Percentiles rank a stretch among this genome's conserved stretches.
Evolutionary conservation across 768 basidiomycete genomes (phyloP).

Genomic region (Collybia nuda): DNA sequence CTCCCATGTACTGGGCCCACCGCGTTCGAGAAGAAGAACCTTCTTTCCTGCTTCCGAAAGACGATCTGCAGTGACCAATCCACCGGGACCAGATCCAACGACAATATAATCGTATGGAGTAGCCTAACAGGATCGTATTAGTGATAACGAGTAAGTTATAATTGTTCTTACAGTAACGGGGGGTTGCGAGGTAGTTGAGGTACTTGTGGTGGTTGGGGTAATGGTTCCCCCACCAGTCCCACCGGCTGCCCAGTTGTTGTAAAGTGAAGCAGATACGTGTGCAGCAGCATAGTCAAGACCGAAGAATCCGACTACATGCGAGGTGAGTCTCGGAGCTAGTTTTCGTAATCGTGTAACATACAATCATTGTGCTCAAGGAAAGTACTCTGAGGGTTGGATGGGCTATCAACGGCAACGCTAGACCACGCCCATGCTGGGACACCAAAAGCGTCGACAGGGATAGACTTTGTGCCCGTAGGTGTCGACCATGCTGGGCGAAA

Average conservation of each 20-base stretch:
- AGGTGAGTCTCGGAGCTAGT: background rate
- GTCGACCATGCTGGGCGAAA: slow-evolving; percentile 40
- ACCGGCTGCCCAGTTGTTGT: slow-evolving; percentile 50
- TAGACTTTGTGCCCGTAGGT: slow-evolving; percentile 33
- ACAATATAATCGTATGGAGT: slow-evolving; percentile 54
- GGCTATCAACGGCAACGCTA: slow-evolving; percentile 40
- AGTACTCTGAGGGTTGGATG: slow-evolving; percentile 49
- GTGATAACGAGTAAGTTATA: background rate
- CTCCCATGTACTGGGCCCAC: slow-evolving; percentile 57
- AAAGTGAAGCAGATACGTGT: slow-evolving; percentile 43
- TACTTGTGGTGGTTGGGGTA: slow-evolving; percentile 30
- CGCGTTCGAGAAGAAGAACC: slow-evolving; percentile 61
- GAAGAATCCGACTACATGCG: slow-evolving; percentile 54
- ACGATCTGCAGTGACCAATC: slow-evolving; percentile 58
- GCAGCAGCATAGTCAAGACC: slow-evolving; percentile 47
- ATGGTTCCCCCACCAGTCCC: slow-evolving; percentile 36
- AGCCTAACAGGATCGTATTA: slow-evolving; percentile 21
- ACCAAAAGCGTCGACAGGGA: slow-evolving; percentile 32
- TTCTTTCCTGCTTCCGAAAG: slow-evolving; percentile 63
- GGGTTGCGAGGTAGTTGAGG: slow-evolving; percentile 30
- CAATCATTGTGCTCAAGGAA: slow-evolving; percentile 62
- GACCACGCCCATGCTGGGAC: slow-evolving; percentile 56
- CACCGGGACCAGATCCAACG: slow-evolving; percentile 60
- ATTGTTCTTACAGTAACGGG: slow-evolving; percentile 17
- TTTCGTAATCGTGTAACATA: slow-evolving; percentile 22